Evolutionary conservation across 73 alveolate genomes (phyloP).

Genomic region (Halteria grandinella): DNA sequence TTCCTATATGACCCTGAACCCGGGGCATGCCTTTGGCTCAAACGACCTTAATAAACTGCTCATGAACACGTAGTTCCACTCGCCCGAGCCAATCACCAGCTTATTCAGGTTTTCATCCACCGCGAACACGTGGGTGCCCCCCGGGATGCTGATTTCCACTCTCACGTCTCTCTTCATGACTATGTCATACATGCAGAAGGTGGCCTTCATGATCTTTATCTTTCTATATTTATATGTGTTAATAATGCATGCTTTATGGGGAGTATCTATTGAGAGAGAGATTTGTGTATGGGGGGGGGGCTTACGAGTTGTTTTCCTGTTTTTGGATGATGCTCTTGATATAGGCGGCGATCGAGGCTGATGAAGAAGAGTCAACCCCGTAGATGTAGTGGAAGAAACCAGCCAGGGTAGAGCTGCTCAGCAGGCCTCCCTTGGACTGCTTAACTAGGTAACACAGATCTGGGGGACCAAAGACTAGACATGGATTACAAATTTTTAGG

Average conservation of each 20-base stretch:
- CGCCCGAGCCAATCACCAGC: conserved; percentile 52
- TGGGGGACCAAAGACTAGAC: conserved; percentile 88
- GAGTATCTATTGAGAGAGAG: too few species aligned
- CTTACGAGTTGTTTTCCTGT: conserved; percentile 46
- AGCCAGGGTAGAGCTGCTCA: conserved; percentile 67
- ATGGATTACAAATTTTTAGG: not conserved
- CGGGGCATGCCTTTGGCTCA: conserved; percentile 49
- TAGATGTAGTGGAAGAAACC: conserved; percentile 87
- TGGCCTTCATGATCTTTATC: conserved; percentile 71
- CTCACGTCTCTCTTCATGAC: conserved; percentile 87
- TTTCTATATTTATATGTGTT: conserved; percentile 56
- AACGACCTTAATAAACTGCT: conserved; percentile 82
- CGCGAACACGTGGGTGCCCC: conserved; percentile 77
- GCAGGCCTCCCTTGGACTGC: conserved; percentile 79
- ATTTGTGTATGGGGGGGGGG: too few species aligned
- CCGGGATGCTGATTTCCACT: conserved; percentile 84
- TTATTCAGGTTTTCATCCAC: conserved; percentile 52
- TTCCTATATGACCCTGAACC: conserved; percentile 44
- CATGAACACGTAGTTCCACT: conserved; percentile 84
- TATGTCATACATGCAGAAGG: conserved; percentile 86
- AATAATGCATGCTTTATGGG: not conserved
- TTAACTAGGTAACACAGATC: conserved; percentile 83
- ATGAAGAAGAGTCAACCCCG: conserved; percentile 87
- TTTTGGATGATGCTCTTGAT: conserved; percentile 77
- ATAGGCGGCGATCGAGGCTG: conserved; percentile 88